Evolutionary conservation across 1,139 yeast species (phyloP), one percentile per base, ranked within the genome.

Genomic region (Pichia cactophila): DNA sequence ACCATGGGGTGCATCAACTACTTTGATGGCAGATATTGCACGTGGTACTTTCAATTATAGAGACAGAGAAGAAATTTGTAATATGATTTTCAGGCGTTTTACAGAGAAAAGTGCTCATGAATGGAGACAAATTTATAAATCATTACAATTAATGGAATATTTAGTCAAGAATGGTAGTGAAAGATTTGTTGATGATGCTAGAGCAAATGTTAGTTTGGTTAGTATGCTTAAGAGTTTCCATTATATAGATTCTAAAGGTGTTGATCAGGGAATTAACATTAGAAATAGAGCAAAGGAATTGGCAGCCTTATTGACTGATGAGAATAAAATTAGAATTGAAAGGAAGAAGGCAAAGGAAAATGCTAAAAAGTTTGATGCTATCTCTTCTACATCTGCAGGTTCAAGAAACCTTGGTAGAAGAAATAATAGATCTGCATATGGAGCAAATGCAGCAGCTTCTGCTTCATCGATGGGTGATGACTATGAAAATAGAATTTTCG

Each of bases 1-100:
- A 68, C 98, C 98, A 2, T 92, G 99, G 99, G 98, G 98, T n/a
- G 95, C 97, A 3, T 82, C 95, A 2, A 78, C 94, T 5, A 79
- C 96, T 2, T 71, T 86, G 63, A 92, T 94, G 97, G 86, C 84
- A 54, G 94, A 89, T 64, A 92, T 94, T 60, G 94, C 98, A 6
- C 86, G 89, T 35, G 97, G 96, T 2, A 92, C 98, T 6, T 87
- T 87, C 69, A 87, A 86, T 68, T 86, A 86, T 62, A 71, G 88
- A 56, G 94, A 85, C 61, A 69, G 95, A 53, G 90, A 84, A 61
- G 95, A 85, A 62, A 79, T 85, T 53, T 70, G 56, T 38, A 56
- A 57, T 26, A 57, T 58, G 61, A 57, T 58, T 17, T 56, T 56
- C 20, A 51, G 61, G 45, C 50, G 61, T 45, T 58, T 57, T 29